Percentiles rank a stretch among this genome's conserved stretches.
These are phyloP conservation scores for Pontederia paniculata DNA, from an alignment of 176 grass and related monocot species.

Conservation along the genomic window DNA sequence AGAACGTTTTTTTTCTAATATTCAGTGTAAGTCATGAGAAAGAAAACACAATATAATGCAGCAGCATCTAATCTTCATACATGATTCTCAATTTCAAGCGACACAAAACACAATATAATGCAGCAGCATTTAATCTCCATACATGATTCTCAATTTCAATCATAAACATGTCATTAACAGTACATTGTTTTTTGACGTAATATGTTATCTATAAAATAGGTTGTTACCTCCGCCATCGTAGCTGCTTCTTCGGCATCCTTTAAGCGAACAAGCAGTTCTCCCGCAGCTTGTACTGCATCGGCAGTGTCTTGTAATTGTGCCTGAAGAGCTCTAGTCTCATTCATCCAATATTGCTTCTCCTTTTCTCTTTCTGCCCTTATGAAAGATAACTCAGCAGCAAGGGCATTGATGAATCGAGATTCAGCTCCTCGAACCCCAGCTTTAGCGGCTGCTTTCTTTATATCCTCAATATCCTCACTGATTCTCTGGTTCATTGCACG, in stretches of 20 bases:
- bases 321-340: conserved; percentile 71
- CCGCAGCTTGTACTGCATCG: conserved; percentile 89
- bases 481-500: conserved; percentile 65
- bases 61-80: too few relatives aligned
- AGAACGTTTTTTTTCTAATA: too few relatives aligned
- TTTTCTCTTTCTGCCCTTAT: conserved; percentile 54
- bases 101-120: too few relatives aligned
- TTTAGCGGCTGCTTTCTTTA: conserved; percentile 60
- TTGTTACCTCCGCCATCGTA: conserved; percentile 44
- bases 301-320: conserved; percentile 69
- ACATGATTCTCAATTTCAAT: too few relatives aligned
- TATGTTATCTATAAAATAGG: too few relatives aligned
- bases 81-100: too few relatives aligned
- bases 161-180: too few relatives aligned
- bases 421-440: conserved; percentile 61
- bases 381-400: conserved; percentile 65
- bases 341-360: conserved; percentile 43
- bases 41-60: too few relatives aligned
- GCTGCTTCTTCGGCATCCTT: conserved; percentile 74
- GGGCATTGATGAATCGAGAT: conserved; percentile 57
- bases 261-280: conserved; percentile 70
- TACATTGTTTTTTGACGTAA: too few relatives aligned
- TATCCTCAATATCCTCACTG: conserved; percentile 69
- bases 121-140: too few relatives aligned
- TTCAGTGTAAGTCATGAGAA: too few relatives aligned